These are phyloP conservation scores for Puya raimondii DNA, from an alignment of 176 grass and related monocot species.

Conservation along the genomic window DNA sequence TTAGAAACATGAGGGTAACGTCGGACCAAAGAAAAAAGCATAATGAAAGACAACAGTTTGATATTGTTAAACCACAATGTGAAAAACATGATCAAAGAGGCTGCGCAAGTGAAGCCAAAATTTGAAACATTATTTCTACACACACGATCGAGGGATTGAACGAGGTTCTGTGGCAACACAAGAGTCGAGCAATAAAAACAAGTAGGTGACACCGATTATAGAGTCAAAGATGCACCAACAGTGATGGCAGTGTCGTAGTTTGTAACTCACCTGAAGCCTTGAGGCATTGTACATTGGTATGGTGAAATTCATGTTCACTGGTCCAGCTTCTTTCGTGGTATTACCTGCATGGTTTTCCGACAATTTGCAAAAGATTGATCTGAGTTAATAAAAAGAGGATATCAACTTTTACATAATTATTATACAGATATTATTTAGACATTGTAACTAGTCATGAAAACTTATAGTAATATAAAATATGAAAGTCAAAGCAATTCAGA, in stretches of 20 bases:
- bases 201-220: background rate
- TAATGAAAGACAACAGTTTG: background rate
- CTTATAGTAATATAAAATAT: too few species aligned
- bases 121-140: background rate
- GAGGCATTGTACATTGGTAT: slow-evolving; percentile 99
- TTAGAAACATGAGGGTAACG: too few species aligned
- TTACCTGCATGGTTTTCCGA: slow-evolving; percentile 42
- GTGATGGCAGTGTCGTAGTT: slow-evolving; percentile 1
- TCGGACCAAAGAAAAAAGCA: background rate
- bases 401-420: too few species aligned
- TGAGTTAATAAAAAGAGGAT: too few species aligned
- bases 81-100: background rate
- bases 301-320: slow-evolving; percentile 96
- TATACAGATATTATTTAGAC: too few species aligned
- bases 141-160: background rate
- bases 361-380: too few species aligned
- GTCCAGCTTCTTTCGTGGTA: slow-evolving; percentile 87
- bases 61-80: background rate
- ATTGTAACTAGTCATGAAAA: too few species aligned
- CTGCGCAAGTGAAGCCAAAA: background rate
- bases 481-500: background rate
- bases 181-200: background rate
- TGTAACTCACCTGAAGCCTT: slow-evolving; percentile 66
- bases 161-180: background rate
- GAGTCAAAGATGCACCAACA: background rate